phyloP scores from a whole-genome alignment of 2,329 filamentous ascomycete genomes.

The Xylaria sp. region DNA sequence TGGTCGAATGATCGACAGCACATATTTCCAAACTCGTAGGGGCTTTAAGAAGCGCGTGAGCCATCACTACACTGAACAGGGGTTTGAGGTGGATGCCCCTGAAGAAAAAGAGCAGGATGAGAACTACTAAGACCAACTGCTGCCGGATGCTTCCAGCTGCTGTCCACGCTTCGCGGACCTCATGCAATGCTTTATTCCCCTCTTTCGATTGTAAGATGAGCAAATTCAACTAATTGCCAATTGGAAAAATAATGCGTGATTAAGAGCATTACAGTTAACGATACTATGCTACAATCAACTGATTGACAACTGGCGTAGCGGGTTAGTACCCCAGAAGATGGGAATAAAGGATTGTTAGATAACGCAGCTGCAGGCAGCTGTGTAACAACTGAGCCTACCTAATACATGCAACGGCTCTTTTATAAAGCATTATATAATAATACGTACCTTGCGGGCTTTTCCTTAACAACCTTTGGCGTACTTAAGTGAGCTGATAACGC shows the following conservation, averaged over 20 bases:
- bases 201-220: not conserved
- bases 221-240: not conserved
- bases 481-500: not conserved
- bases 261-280: too few species aligned
- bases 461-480: not conserved
- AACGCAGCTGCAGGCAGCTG: not conserved
- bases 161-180: not conserved
- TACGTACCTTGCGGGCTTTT: not conserved
- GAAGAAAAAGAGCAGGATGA: not conserved
- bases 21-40: not conserved
- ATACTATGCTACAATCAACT: too few species aligned
- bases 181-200: not conserved
- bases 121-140: not conserved
- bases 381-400: not conserved
- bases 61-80: slow-evolving; percentile 10
- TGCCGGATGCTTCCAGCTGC: not conserved
- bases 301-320: too few species aligned
- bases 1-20: slow-evolving; percentile 3
- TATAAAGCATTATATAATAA: slow-evolving; percentile 15
- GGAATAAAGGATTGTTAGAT: not conserved
- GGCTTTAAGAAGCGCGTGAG: slow-evolving; percentile 17
- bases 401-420: not conserved
- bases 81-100: not conserved
- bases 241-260: too few species aligned
- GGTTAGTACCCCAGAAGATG: not conserved